Evolutionary conservation across 306 rosid species (phyloP).

Genomic region (Cucurbita ficifolia): DNA sequence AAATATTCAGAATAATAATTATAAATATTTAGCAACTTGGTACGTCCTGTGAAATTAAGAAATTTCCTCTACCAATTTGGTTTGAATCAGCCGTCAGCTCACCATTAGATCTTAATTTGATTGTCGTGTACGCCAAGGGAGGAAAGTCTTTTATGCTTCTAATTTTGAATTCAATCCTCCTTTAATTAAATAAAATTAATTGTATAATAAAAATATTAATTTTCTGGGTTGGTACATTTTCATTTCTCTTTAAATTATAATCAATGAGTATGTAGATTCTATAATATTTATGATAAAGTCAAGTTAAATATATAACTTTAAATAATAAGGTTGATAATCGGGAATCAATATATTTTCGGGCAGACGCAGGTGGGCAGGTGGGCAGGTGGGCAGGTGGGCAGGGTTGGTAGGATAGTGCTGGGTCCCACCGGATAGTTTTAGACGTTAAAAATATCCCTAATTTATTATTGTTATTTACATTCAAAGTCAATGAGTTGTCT

Average conservation of each 20-base stretch:
- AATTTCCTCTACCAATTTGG: neutral
- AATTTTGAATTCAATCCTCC: neutral
- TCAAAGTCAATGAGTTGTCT: neutral
- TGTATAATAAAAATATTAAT: too few relatives aligned
- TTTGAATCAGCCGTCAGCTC: too few relatives aligned
- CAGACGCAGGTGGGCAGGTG: neutral
- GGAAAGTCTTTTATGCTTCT: neutral
- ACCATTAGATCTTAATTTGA: neutral
- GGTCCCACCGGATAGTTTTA: neutral
- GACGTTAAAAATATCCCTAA: neutral
- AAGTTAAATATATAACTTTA: neutral
- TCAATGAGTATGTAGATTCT: neutral
- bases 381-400: too few relatives aligned
- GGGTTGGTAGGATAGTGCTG: neutral
- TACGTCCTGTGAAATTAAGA: neutral
- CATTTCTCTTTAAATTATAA: neutral
- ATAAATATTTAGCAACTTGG: neutral
- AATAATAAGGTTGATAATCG: neutral
- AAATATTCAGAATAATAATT: neutral
- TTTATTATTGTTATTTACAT: neutral
- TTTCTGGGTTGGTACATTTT: neutral
- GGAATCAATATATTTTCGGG: neutral
- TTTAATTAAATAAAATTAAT: too few relatives aligned
- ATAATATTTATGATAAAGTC: neutral
- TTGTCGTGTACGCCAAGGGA: neutral